Conservation (phyloP, 805 yeast genomes). For the Myxozyma nipponensis region DNA sequence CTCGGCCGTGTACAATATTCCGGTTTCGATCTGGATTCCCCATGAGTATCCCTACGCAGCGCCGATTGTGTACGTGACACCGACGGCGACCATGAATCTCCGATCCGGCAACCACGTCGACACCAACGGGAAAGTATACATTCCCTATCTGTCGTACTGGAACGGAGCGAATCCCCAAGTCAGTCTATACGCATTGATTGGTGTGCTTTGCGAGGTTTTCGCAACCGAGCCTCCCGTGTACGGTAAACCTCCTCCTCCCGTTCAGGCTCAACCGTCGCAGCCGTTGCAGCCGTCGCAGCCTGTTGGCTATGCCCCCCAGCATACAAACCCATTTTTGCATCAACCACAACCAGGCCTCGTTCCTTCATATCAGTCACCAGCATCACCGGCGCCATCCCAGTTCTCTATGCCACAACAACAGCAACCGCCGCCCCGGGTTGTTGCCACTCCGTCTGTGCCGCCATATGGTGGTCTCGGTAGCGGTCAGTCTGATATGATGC, state of each 20-base stretch:
- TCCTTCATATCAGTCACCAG: not conserved
- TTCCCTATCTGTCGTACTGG: slow-evolving; percentile 68
- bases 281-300: slow-evolving; percentile 1
- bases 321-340: slow-evolving; percentile 1
- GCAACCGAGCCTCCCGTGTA: slow-evolving; percentile 47
- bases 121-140: slow-evolving; percentile 64
- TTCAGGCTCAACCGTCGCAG: not conserved
- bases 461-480: too few species aligned
- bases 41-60: slow-evolving; percentile 60
- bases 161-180: slow-evolving; percentile 31
- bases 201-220: slow-evolving; percentile 39
- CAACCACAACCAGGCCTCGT: slow-evolving; percentile 1
- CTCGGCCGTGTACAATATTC: slow-evolving; percentile 43
- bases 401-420: not conserved
- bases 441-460: too few species aligned
- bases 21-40: slow-evolving; percentile 75
- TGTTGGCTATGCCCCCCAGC: not conserved
- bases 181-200: slow-evolving; percentile 37
- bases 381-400: not conserved
- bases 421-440: not conserved
- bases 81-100: slow-evolving; percentile 47
- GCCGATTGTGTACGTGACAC: slow-evolving; percentile 64
- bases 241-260: slow-evolving; percentile 35
- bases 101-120: slow-evolving; percentile 66
- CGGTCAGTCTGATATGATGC: too few species aligned